Evolutionary conservation across 2,329 filamentous ascomycete species (phyloP).

Genomic region (Plenodomus tracheiphilus): DNA sequence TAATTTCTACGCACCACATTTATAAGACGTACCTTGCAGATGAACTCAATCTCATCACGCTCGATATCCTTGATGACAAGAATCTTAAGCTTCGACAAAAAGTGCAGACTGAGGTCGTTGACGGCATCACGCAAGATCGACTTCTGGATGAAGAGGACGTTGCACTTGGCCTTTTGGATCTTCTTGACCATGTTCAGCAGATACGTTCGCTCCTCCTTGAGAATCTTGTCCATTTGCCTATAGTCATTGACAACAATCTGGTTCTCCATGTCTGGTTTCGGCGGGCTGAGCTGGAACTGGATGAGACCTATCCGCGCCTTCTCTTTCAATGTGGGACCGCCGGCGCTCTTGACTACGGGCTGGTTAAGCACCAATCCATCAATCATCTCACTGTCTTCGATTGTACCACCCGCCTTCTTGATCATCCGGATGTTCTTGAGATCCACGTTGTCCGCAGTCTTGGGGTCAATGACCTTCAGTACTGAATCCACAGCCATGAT

Average conservation of each 20-base stretch:
- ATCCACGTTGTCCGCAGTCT: constrained; percentile 95
- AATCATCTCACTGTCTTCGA: constrained; percentile 96
- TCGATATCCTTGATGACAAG: constrained; percentile 97
- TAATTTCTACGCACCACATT: constrained; percentile 9
- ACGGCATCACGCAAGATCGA: constrained; percentile 96
- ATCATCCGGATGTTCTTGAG: constrained; percentile 94
- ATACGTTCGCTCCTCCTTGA: constrained; percentile 98
- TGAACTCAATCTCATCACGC: constrained; percentile 97
- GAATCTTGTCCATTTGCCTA: constrained; percentile 99
- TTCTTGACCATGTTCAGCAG: constrained; percentile 99
- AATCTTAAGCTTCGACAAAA: constrained; percentile 95
- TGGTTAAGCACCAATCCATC: constrained; percentile 93
- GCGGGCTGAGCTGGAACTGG: constrained; percentile 97
- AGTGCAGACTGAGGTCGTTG: constrained; percentile 96
- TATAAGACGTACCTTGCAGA: constrained; percentile 71
- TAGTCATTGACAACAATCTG: constrained; percentile 99
- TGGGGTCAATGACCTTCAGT: constrained; percentile 91
- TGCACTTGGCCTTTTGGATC: constrained; percentile 99
- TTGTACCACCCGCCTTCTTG: constrained; percentile 97
- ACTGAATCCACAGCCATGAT: constrained; percentile 98
- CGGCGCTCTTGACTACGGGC: constrained; percentile 88
- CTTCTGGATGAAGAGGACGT: constrained; percentile 97
- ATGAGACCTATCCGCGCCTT: constrained; percentile 97
- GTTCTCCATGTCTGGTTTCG: constrained; percentile 99
- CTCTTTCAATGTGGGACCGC: constrained; percentile 89